These are phyloP conservation scores for Candida andamanensis DNA, from an alignment of 805 yeast genomes.

Conservation along the genomic window DNA sequence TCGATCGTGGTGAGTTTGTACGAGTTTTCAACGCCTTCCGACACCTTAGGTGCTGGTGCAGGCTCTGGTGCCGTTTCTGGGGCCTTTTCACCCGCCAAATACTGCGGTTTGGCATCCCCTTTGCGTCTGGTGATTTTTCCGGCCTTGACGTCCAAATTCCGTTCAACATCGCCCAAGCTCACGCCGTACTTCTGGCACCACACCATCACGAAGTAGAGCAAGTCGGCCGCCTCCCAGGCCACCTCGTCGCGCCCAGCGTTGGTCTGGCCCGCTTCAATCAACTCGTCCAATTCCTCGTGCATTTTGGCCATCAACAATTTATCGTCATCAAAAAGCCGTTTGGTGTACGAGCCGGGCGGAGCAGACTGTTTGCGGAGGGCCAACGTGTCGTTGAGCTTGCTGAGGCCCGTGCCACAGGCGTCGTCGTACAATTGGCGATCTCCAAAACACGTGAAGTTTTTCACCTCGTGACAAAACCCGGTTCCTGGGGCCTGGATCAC, in stretches of 20 bases:
- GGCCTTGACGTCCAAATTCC: slow-evolving; percentile 76
- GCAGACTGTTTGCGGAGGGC: slow-evolving; percentile 59
- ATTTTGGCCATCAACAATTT: slow-evolving; percentile 77
- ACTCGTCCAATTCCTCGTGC: slow-evolving; percentile 94
- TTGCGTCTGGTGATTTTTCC: slow-evolving; percentile 85
- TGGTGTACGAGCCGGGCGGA: slow-evolving; percentile 93
- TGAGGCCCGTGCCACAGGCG: slow-evolving; percentile 61
- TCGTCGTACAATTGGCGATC: slow-evolving; percentile 32
- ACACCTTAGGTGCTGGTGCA: slow-evolving; percentile 8
- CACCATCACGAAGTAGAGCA: slow-evolving; percentile 53
- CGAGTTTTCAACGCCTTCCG: slow-evolving; percentile 17
- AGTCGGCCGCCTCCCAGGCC: slow-evolving; percentile 97
- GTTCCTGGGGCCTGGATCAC: slow-evolving; percentile 75
- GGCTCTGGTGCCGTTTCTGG: slow-evolving; percentile 5
- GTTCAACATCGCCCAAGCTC: slow-evolving; percentile 72
- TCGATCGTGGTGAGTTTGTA: slow-evolving; percentile 51
- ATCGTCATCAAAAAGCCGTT: slow-evolving; percentile 77
- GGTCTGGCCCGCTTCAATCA: slow-evolving; percentile 66
- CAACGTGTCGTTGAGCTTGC: slow-evolving; percentile 63
- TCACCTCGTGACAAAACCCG: slow-evolving; percentile 90
- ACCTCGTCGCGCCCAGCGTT: slow-evolving; percentile 18
- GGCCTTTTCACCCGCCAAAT: slow-evolving; percentile 28
- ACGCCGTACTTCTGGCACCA: slow-evolving; percentile 70
- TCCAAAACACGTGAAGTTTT: slow-evolving; percentile 67
- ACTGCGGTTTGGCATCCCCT: slow-evolving; percentile 93